Conservation (phyloP, 2,329 filamentous ascomycete genomes). For the Aspergillus sp. region DNA sequence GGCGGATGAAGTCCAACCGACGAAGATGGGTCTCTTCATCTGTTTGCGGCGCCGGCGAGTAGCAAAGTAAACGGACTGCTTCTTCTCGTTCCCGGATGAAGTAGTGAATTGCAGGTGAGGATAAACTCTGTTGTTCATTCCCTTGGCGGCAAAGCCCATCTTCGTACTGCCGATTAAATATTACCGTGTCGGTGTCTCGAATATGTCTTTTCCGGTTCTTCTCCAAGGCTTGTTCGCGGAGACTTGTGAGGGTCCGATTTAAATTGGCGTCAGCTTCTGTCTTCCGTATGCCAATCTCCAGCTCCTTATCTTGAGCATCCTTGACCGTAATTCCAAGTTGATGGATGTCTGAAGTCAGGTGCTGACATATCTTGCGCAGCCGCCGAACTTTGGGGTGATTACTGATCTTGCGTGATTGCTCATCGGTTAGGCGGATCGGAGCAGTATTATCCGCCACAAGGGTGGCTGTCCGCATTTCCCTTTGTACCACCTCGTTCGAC, state of each 20-base stretch:
- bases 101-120: constrained; percentile 1
- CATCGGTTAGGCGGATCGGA: constrained; percentile 14
- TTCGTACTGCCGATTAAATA: constrained; percentile 22
- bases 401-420: constrained; percentile 4
- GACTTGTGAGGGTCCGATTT: neutral
- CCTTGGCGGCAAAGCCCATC: neutral
- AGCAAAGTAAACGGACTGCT: constrained; percentile 13
- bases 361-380: constrained; percentile 4
- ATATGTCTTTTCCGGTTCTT: constrained; percentile 21
- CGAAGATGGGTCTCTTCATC: constrained; percentile 6
- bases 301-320: constrained; percentile 1
- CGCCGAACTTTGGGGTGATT: constrained; percentile 1
- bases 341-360: constrained; percentile 10
- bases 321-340: constrained; percentile 8
- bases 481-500: constrained; percentile 19
- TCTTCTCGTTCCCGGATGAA: constrained; percentile 13
- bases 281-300: constrained; percentile 11
- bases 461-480: constrained; percentile 9
- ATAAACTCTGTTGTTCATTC: neutral
- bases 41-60: constrained; percentile 1
- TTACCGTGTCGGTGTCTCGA: constrained; percentile 18
- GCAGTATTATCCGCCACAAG: constrained; percentile 17
- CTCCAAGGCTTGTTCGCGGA: constrained; percentile 7
- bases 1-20: constrained; percentile 6
- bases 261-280: constrained; percentile 8